Evolutionary conservation across 805 yeast species (phyloP).

Genomic region (Wickerhamiella dianesei): DNA sequence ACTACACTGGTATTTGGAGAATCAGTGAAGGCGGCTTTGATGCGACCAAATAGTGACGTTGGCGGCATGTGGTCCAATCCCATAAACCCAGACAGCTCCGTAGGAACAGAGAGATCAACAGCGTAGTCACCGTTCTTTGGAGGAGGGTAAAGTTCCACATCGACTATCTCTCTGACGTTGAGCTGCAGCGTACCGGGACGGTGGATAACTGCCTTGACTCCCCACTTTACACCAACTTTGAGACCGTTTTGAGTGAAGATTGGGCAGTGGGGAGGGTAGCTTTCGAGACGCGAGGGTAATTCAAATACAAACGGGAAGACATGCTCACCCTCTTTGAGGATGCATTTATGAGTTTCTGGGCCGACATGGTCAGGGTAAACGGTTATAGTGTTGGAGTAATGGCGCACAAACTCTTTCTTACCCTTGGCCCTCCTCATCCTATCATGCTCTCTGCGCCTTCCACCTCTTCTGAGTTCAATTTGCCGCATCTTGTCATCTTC

Average conservation of each 20-base stretch:
- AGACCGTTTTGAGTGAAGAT: neutral
- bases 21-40: neutral
- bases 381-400: neutral
- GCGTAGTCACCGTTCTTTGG: neutral
- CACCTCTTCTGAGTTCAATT: constrained; percentile 1
- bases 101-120: neutral
- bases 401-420: constrained; percentile 1
- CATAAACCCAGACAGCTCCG: neutral
- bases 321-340: neutral
- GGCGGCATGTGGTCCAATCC: neutral
- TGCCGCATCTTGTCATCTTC: neutral
- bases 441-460: constrained; percentile 1
- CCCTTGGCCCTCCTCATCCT: neutral
- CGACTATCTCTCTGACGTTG: constrained; percentile 1
- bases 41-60: neutral
- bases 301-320: neutral
- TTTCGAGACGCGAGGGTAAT: neutral
- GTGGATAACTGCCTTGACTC: neutral
- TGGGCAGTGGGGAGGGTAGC: neutral
- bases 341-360: neutral
- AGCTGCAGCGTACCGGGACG: neutral
- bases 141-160: neutral
- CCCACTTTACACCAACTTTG: neutral
- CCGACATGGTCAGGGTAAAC: neutral
- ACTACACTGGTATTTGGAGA: neutral